A percentile compares a stretch with the other conserved stretches of the same genome.
These are phyloP conservation scores for Leucocoprinus leucothites DNA, from an alignment of 768 basidiomycete genomes.

Conservation along the genomic window DNA sequence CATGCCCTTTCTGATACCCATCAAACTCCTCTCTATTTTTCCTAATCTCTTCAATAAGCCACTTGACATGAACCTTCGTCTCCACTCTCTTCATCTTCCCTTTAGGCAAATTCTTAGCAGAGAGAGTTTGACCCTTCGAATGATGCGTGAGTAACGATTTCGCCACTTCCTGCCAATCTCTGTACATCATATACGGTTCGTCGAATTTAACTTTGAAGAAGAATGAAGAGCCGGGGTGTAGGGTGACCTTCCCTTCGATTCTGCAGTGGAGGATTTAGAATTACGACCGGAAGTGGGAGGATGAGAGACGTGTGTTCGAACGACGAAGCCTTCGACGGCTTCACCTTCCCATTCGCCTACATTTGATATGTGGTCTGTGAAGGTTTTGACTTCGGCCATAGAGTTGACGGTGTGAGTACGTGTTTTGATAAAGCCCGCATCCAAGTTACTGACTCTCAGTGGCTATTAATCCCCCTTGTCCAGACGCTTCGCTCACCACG, in stretches of 20 bases:
- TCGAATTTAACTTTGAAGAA: constrained; percentile 99
- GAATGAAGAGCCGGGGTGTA: constrained; percentile 82
- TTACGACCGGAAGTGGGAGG: constrained; percentile 30
- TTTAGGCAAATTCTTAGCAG: constrained; percentile 46
- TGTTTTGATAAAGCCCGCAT: constrained; percentile 89
- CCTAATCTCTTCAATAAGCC: constrained; percentile 79
- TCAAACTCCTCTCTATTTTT: constrained; percentile 57
- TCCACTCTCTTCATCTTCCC: constrained; percentile 73
- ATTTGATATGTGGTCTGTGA: constrained; percentile 65
- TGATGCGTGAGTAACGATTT: constrained; percentile 54
- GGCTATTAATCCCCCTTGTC: too few species aligned
- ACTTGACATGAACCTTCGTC: constrained; percentile 74
- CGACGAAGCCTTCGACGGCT: constrained; percentile 91
- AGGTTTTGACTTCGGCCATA: constrained; percentile 65
- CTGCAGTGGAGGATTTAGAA: constrained; percentile 32
- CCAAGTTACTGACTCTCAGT: too few species aligned
- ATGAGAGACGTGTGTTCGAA: constrained; percentile 64
- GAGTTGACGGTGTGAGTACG: constrained; percentile 52
- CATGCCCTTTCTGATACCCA: constrained; percentile 65
- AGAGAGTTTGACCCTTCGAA: constrained; percentile 25
- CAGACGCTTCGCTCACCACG: too few species aligned
- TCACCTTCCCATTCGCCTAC: constrained; percentile 81
- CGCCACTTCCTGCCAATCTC: constrained; percentile 95
- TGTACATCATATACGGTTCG: constrained; percentile 98
- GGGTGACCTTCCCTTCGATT: constrained; percentile 47